Evolutionary conservation across 2,329 filamentous ascomycete species (phyloP).

Genomic region (Penicillium palitans): DNA sequence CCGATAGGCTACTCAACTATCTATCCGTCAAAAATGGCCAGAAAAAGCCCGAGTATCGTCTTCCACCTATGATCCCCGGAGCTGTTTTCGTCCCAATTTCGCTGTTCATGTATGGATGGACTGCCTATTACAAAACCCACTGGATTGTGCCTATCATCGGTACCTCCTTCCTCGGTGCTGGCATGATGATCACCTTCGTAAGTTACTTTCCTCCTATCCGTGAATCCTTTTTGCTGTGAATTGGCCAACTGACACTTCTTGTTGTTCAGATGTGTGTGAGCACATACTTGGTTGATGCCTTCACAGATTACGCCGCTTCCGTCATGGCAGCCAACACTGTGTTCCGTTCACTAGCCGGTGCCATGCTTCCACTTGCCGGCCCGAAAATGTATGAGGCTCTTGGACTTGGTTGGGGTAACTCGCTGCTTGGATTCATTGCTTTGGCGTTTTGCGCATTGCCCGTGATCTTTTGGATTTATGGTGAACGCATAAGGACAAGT

Average conservation of each 20-base stretch:
- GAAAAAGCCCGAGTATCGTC: constrained; percentile 50
- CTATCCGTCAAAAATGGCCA: constrained; percentile 40
- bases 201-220: constrained; percentile 5
- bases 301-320: constrained; percentile 49
- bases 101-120: constrained; percentile 62
- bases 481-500: constrained; percentile 37
- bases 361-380: constrained; percentile 63
- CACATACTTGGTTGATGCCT: constrained; percentile 63
- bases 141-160: constrained; percentile 65
- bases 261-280: constrained; percentile 21
- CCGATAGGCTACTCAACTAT: constrained; percentile 35
- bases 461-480: constrained; percentile 38
- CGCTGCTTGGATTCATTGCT: constrained; percentile 57
- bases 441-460: constrained; percentile 50
- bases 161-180: constrained; percentile 55
- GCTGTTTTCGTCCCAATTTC: constrained; percentile 55
- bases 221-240: no score
- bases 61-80: constrained; percentile 58
- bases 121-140: constrained; percentile 52
- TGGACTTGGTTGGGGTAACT: constrained; percentile 54
- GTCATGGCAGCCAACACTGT: constrained; percentile 58
- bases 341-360: constrained; percentile 57
- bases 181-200: constrained; percentile 57
- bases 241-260: neutral
- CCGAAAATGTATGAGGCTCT: constrained; percentile 50